Percentiles rank a stretch among this genome's conserved stretches.
Evolutionary conservation across 345 rosid species (phyloP).

Genomic region (Hibiscus trionum): DNA sequence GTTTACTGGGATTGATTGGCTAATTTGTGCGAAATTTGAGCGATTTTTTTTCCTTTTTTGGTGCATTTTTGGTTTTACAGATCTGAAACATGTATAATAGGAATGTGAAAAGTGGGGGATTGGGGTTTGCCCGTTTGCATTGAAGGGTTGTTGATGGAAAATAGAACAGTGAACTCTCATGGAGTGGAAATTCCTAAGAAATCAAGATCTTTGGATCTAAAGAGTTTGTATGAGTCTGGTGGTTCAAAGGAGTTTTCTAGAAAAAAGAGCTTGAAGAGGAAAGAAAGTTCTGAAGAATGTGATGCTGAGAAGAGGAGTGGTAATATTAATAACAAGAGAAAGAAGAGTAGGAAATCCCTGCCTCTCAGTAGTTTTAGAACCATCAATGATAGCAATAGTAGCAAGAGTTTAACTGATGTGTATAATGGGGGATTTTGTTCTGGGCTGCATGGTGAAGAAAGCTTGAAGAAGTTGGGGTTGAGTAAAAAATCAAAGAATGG

Average conservation of each 20-base stretch:
- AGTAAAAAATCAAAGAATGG: constrained; percentile 30
- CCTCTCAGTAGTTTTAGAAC: constrained; percentile 46
- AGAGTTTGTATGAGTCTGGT: constrained; percentile 60
- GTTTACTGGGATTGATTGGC: constrained; percentile 18
- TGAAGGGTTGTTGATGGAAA: constrained; percentile 72
- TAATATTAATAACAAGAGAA: constrained; percentile 25
- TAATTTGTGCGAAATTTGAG: constrained; percentile 8
- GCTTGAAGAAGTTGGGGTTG: constrained; percentile 31
- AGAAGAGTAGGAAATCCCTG: constrained; percentile 54
- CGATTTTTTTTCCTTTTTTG: constrained; percentile 10
- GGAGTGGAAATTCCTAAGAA: constrained; percentile 68
- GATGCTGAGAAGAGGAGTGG: constrained; percentile 34
- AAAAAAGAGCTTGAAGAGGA: constrained; percentile 56
- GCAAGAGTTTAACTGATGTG: constrained; percentile 38
- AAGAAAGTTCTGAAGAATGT: constrained; percentile 30
- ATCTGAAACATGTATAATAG: constrained; percentile 44
- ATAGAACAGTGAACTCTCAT: constrained; percentile 53
- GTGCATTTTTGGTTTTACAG: constrained; percentile 35
- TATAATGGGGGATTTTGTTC: constrained; percentile 34
- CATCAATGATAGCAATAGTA: constrained; percentile 28
- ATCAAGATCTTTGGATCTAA: constrained; percentile 88
- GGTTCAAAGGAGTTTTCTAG: constrained; percentile 33
- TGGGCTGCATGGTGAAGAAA: constrained; percentile 28
- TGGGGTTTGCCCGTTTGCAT: constrained; percentile 28
- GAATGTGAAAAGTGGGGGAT: constrained; percentile 31